Conservation (phyloP, 2,329 filamentous ascomycete genomes). For the Cordyceps pruinosa region DNA sequence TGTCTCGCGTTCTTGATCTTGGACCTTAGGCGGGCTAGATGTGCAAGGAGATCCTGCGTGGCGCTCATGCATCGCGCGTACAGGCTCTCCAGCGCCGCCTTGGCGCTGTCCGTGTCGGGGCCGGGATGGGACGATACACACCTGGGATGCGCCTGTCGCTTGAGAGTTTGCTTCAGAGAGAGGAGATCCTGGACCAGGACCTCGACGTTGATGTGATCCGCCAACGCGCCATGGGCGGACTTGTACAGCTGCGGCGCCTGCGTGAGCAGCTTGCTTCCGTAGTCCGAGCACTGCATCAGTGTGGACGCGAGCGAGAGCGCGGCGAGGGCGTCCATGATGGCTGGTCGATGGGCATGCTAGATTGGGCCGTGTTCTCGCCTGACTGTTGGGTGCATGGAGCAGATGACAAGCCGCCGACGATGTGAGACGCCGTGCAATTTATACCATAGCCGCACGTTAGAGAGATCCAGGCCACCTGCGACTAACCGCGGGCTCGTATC, state of each 20-base stretch:
- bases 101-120: not conserved
- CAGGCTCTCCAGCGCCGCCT: not conserved
- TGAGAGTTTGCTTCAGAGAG: not conserved
- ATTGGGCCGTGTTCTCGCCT: not conserved
- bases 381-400: not conserved
- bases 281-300: not conserved
- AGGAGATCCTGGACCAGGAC: not conserved
- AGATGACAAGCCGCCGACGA: not conserved
- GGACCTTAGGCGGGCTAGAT: not conserved
- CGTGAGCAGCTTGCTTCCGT: not conserved
- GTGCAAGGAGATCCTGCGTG: not conserved
- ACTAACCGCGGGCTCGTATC: not conserved
- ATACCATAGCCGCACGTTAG: not conserved
- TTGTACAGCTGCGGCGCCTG: not conserved
- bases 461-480: not conserved
- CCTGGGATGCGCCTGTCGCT: not conserved
- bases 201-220: not conserved
- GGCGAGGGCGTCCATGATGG: slow-evolving; percentile 2
- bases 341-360: not conserved
- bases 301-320: slow-evolving; percentile 5
- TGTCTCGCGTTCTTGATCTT: not conserved
- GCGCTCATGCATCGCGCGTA: not conserved
- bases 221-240: not conserved
- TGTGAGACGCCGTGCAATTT: not conserved
- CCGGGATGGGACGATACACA: not conserved